A percentile compares a stretch with the other conserved stretches of the same genome.
Evolutionary conservation across 495 filamentous ascomycete species (phyloP).

Genomic region (Podospora didyma): DNA sequence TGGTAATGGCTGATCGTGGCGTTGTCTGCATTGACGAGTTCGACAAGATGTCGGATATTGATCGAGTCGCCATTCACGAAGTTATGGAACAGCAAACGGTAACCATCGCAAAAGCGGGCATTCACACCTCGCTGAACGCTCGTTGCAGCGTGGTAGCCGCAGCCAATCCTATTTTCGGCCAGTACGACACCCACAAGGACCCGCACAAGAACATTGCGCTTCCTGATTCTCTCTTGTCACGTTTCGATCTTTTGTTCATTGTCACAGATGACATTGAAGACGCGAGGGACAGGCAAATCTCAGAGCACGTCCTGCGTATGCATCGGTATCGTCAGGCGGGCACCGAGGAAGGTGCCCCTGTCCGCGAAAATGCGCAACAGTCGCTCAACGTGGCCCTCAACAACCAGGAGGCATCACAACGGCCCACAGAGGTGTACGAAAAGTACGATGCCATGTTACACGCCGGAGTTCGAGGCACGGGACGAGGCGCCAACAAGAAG

Average conservation of each 20-base stretch:
- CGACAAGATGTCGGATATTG: constrained; percentile 99
- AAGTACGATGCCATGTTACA: constrained; percentile 97
- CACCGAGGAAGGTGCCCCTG: constrained; percentile 90
- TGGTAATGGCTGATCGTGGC: constrained; percentile 95
- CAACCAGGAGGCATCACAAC: constrained; percentile 62
- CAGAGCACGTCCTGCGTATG: constrained; percentile 96
- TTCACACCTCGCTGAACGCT: constrained; percentile 96
- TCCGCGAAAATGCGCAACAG: constrained; percentile 83
- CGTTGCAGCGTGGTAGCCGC: constrained; percentile 95
- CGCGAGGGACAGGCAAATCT: constrained; percentile 80
- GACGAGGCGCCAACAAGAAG: constrained; percentile 68
- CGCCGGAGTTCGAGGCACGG: constrained; percentile 75
- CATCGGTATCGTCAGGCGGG: constrained; percentile 93
- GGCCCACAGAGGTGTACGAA: constrained; percentile 86
- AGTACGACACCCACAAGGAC: constrained; percentile 98
- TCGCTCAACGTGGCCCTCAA: constrained; percentile 86
- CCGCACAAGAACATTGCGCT: constrained; percentile 98
- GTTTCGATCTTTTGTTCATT: constrained; percentile 98
- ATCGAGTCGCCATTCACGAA: constrained; percentile 98
- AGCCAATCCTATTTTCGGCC: constrained; percentile 95
- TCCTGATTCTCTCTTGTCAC: constrained; percentile 92
- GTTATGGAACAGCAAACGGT: constrained; percentile 99
- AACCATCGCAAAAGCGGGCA: constrained; percentile 97
- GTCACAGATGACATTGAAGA: constrained; percentile 99
- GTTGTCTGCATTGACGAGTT: constrained; percentile 99